A percentile compares a stretch with the other conserved stretches of the same genome.
Evolutionary conservation across 768 basidiomycete genomes (phyloP).

Genomic region (Serendipita indica): DNA sequence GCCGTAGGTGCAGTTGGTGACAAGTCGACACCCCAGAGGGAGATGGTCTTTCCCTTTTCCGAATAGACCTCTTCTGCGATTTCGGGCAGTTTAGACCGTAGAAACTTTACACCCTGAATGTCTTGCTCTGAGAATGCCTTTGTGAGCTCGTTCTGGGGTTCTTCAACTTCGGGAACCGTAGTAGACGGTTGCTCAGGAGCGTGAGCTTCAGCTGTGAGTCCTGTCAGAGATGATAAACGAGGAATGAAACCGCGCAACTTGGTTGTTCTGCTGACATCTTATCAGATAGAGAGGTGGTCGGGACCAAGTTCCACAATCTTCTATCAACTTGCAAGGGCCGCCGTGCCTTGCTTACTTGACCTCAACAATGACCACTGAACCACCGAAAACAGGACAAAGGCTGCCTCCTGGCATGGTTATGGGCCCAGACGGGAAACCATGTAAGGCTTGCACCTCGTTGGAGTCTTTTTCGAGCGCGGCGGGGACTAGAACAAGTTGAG

Average conservation of each 20-base stretch:
- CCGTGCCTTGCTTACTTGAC: not conserved
- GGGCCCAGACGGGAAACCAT: slow-evolving; percentile 88
- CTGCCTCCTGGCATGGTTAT: slow-evolving; percentile 74
- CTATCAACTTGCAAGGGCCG: not conserved
- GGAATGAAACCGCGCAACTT: too few species aligned
- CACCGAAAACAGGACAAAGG: slow-evolving; percentile 13
- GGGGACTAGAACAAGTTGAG: slow-evolving; percentile 17
- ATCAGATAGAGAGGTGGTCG: not conserved
- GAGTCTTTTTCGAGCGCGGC: slow-evolving; percentile 14
- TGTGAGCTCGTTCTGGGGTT: slow-evolving; percentile 59
- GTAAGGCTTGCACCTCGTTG: slow-evolving; percentile 77
- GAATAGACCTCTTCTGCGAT: slow-evolving; percentile 46
- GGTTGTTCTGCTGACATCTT: not conserved
- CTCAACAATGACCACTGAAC: slow-evolving; percentile 3
- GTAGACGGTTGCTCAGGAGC: not conserved
- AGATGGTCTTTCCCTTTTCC: slow-evolving; percentile 38
- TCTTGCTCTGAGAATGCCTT: slow-evolving; percentile 54
- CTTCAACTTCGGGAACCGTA: slow-evolving; percentile 18
- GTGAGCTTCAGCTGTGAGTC: not conserved
- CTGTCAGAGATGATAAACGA: too few species aligned
- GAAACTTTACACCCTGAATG: slow-evolving; percentile 52
- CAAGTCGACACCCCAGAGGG: slow-evolving; percentile 57
- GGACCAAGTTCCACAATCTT: slow-evolving; percentile 6
- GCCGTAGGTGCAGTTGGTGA: slow-evolving; percentile 48
- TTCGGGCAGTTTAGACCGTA: slow-evolving; percentile 39